Percentiles rank a stretch among this genome's conserved stretches.
phyloP scores from a whole-genome alignment of 2,329 filamentous ascomycete genomes.

The Alternaria sp. region DNA sequence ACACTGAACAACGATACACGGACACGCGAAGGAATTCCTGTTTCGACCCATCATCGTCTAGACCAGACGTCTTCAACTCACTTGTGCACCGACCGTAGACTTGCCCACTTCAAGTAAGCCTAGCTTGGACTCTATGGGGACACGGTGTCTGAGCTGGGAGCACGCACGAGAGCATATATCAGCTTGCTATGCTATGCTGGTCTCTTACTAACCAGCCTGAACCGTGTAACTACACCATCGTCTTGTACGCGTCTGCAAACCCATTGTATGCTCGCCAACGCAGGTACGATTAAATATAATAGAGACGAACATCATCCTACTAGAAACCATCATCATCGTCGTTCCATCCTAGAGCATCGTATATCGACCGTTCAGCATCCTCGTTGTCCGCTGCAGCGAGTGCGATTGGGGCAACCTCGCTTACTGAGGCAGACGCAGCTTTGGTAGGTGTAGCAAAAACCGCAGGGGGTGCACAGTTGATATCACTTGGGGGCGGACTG shows the following conservation, averaged over 20 bases:
- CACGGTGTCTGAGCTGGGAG: constrained; percentile 7
- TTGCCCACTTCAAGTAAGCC: constrained; percentile 6
- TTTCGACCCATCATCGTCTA: not conserved
- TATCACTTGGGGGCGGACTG: constrained; percentile 22
- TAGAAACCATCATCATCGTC: constrained; percentile 50
- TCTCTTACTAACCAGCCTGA: constrained; percentile 6
- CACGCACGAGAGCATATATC: not conserved
- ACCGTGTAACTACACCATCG: constrained; percentile 5
- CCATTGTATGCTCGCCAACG: constrained; percentile 44
- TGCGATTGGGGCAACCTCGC: constrained; percentile 11
- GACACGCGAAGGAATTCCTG: not conserved
- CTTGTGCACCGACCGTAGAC: not conserved
- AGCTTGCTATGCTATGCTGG: constrained; percentile 1
- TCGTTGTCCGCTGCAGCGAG: constrained; percentile 23
- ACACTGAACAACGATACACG: constrained; percentile 1
- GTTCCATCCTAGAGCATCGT: constrained; percentile 58
- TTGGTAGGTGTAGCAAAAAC: constrained; percentile 36
- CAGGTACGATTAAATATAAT: constrained; percentile 29
- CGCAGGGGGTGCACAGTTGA: constrained; percentile 17
- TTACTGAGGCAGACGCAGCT: constrained; percentile 6
- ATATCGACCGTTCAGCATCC: constrained; percentile 46
- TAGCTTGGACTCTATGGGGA: constrained; percentile 1
- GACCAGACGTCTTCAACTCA: not conserved
- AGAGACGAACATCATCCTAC: constrained; percentile 21
- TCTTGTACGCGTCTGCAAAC: constrained; percentile 22